phyloP scores from a whole-genome alignment of 2,329 filamentous ascomycete species.

The Ceratocystis papillata region DNA sequence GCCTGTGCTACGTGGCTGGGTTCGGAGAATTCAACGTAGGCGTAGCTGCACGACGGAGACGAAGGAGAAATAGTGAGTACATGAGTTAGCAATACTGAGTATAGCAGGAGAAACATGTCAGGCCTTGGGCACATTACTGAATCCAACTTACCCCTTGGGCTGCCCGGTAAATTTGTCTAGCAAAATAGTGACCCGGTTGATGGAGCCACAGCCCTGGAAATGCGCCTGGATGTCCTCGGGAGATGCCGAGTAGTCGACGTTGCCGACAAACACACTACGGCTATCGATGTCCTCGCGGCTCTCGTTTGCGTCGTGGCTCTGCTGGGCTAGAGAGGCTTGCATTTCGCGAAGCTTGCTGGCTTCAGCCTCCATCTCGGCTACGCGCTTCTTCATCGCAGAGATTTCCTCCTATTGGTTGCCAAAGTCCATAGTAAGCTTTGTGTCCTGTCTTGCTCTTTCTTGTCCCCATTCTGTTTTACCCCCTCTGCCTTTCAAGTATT shows the following conservation, averaged over 20 bases:
- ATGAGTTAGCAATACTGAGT: not conserved
- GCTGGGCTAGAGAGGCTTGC: constrained; percentile 76
- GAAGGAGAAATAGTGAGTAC: constrained; percentile 23
- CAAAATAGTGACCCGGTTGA: constrained; percentile 95
- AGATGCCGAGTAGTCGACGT: constrained; percentile 93
- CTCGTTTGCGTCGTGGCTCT: constrained; percentile 71
- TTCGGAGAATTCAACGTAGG: constrained; percentile 96
- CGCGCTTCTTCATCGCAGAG: constrained; percentile 72
- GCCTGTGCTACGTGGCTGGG: constrained; percentile 86
- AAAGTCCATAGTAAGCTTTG: constrained; percentile 16
- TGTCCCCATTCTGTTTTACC: constrained; percentile 6
- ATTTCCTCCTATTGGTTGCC: constrained; percentile 56
- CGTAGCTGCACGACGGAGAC: constrained; percentile 54
- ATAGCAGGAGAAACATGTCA: not conserved
- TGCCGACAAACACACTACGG: constrained; percentile 94
- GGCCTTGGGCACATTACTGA: not conserved
- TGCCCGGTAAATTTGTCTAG: constrained; percentile 97
- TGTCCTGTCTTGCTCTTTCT: constrained; percentile 7
- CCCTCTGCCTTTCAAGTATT: not conserved
- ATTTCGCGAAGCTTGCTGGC: constrained; percentile 77
- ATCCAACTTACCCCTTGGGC: constrained; percentile 75
- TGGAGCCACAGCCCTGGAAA: constrained; percentile 92
- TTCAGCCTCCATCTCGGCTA: constrained; percentile 85
- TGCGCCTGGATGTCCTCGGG: constrained; percentile 98
- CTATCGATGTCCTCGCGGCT: constrained; percentile 93